phyloP scores from a whole-genome alignment of 345 rosid genomes.

The Heritiera fomes region DNA sequence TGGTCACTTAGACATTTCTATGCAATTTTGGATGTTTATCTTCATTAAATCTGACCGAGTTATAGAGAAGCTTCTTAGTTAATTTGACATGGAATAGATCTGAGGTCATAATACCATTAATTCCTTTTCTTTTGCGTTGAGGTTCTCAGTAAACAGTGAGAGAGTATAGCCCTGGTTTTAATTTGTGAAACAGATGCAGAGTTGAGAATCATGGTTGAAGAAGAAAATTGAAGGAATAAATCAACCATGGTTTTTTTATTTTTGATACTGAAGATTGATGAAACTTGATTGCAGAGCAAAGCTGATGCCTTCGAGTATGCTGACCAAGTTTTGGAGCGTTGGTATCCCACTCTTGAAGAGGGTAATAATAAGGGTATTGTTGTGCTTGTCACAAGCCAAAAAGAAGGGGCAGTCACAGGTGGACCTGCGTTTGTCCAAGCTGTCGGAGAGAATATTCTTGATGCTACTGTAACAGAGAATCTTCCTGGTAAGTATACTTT shows the following conservation, averaged over 20 bases:
- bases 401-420: constrained; percentile 97
- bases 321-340: constrained; percentile 88
- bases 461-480: constrained; percentile 88
- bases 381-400: constrained; percentile 88
- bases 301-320: constrained; percentile 99
- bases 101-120: neutral
- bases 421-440: constrained; percentile 92
- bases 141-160: neutral
- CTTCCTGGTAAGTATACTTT: constrained; percentile 68
- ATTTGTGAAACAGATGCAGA: neutral
- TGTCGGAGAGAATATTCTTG: constrained; percentile 80
- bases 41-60: neutral
- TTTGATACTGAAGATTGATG: constrained; percentile 18
- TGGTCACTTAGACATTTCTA: neutral
- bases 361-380: constrained; percentile 91
- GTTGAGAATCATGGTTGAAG: neutral
- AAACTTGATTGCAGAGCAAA: constrained; percentile 68
- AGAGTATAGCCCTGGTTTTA: too few relatives aligned
- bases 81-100: neutral
- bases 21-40: neutral
- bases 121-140: neutral
- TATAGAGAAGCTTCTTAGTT: neutral
- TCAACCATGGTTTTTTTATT: neutral
- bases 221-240: neutral
- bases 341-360: constrained; percentile 91